A percentile compares a stretch with the other conserved stretches of the same genome.
These are phyloP conservation scores for Pseudoturritis turrita DNA, from an alignment of 345 rosid species.

Conservation along the genomic window DNA sequence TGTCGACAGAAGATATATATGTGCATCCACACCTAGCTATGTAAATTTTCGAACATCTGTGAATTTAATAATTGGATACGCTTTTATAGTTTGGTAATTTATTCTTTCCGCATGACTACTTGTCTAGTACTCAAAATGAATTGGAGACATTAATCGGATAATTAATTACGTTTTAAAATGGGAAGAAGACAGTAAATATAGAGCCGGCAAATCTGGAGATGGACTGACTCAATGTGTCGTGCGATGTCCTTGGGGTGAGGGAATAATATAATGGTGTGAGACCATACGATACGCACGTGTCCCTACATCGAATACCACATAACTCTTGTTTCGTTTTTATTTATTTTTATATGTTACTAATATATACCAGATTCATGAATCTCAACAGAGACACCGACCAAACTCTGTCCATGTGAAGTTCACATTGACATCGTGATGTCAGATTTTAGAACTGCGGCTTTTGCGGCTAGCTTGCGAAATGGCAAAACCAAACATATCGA, in stretches of 20 bases:
- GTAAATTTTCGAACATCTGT: not conserved
- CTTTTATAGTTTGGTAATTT: not conserved
- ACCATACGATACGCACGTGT: slow-evolving; percentile 24
- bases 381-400: not conserved
- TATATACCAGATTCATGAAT: not conserved
- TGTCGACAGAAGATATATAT: not conserved
- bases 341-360: not conserved
- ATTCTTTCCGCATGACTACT: not conserved
- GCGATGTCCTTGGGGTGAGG: slow-evolving; percentile 13
- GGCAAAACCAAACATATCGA: not conserved
- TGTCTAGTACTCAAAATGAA: not conserved
- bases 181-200: not conserved
- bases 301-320: slow-evolving; percentile 5
- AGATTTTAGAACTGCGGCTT: not conserved
- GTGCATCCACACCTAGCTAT: not conserved
- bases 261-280: not conserved
- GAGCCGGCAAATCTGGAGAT: slow-evolving; percentile 26
- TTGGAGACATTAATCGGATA: not conserved
- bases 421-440: not conserved
- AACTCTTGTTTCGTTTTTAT: not conserved
- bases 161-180: not conserved
- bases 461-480: not conserved
- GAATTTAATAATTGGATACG: not conserved
- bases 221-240: slow-evolving; percentile 13
- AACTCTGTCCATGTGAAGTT: not conserved